Evolutionary conservation across 2,329 filamentous ascomycete genomes (phyloP), one percentile per base, ranked within the genome.

Genomic region (Cercospora sojina): DNA sequence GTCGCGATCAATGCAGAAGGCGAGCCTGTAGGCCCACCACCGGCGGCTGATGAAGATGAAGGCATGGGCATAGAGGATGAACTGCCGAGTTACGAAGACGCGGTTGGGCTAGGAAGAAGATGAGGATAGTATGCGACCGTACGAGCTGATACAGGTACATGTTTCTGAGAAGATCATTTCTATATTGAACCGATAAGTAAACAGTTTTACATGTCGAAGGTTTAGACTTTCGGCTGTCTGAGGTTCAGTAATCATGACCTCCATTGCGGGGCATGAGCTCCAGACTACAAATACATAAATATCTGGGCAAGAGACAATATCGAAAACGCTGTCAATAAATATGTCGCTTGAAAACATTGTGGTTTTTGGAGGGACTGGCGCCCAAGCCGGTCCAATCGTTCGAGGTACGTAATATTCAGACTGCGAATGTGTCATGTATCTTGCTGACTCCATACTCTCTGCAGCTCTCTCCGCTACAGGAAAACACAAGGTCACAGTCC

Each of bases 11-110:
- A 27, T 27, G 23, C 35, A 31, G 16, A 49, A 49, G 35, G 38
- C n/a, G 38, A 47, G 35, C 3, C 25, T 51, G 47, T 25, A 27
- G 47, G 23, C 12, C 23, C 47, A 8, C 47, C 47, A 10, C 23
- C 47, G 7, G 23, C 23, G 47, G 47, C 47, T 51, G 47, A 51
- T 51, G 47, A 51, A 29, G 13, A 51, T 25, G 47, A 51, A 3
- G 47, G 47, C 47, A 51, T 38, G 57, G 35, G 43, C 6, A 38
- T 12, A 12, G 25, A 38, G 25, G 59, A 62, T n/a, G 25, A 62
- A 18, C n/a, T 62, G 27, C 59, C 59, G n/a, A 35, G 12, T 20
- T 62, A 62, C 20, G 59, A 62, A 35, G 59, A 62, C 38, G 56
- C 31, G 2, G 56, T 59, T 5, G 31, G 56, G 6, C 47, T 16